Evolutionary conservation across 139 green algal genomes (phyloP), one percentile per base, ranked within the genome.

Genomic region (Monoraphidium neglectum): DNA sequence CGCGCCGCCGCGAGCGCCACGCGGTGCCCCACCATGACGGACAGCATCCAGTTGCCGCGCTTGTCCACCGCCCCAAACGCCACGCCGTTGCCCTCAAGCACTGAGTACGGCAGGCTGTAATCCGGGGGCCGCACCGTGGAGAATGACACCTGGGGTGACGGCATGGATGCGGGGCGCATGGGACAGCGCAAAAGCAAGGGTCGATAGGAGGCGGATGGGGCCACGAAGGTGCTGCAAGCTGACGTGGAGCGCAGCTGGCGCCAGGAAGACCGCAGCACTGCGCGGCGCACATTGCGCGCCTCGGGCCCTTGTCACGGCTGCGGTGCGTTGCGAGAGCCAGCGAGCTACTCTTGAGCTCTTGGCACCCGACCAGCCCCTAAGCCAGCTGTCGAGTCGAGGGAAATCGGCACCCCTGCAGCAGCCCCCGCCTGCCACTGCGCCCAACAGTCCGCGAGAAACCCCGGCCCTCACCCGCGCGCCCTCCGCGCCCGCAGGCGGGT

Each of bases 101-200:
- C n/a, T 0, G 88, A 87, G 70, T 97, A 97, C 1, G 93, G 93
- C 30, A 89, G 86, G 49, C 70, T 76, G 82, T 94, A 92, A 80
- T 98, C 94, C 2, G 66, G 70, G 4, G 94, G 94, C 23, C 90
- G 82, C 32, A 89, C 77, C 0, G 93, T 97, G n/a, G 83, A 77
- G 67, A 95, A 96, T 23, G 72, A 68, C 1, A 93, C 64, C 26
- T 76, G 71, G 28, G 18, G 24, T 4, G 61, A 8, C 3, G 37
- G n/a, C 12, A 35, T 49, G 32, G 40, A 16, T 18, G 56, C 3
- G 4, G n/a, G n/a, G 10, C 12, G 28, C 10, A 28, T 32, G 28
- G 24, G 67, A 16, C 4, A 3, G 68, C 16, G 54, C 8, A 12
- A 21, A 12, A 35, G 43, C 8, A 21, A 12, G 43, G 72, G 72